These are phyloP conservation scores for Euphorbia celastroides DNA, from an alignment of 441 rosid species.

Conservation along the genomic window DNA sequence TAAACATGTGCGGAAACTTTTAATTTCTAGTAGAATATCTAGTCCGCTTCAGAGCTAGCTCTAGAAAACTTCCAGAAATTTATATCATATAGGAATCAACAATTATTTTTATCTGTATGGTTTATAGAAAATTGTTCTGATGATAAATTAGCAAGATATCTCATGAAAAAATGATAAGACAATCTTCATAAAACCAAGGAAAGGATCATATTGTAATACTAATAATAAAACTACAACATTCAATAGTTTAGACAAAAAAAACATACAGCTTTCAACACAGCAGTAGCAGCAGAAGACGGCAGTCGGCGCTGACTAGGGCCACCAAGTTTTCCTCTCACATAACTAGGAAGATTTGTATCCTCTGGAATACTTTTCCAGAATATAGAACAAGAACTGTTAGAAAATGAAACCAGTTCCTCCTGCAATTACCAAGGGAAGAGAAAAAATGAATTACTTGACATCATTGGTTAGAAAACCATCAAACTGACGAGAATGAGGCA, in stretches of 20 bases:
- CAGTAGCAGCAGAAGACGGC: slow-evolving; percentile 55
- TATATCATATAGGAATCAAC: not conserved
- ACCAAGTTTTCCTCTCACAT: slow-evolving; percentile 86
- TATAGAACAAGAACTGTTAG: slow-evolving; percentile 54
- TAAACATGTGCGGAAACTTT: not conserved
- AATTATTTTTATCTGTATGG: not conserved
- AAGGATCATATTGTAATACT: not conserved
- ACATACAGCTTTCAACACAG: slow-evolving; percentile 81
- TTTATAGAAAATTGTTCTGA: not conserved
- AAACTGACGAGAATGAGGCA: slow-evolving; percentile 10
- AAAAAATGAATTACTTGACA: not conserved
- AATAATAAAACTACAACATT: not conserved
- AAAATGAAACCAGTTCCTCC: slow-evolving; percentile 67
- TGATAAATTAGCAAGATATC: not conserved
- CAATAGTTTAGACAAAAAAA: slow-evolving; percentile 12
- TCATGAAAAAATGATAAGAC: not conserved
- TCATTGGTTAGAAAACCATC: slow-evolving; percentile 8
- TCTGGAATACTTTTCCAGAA: slow-evolving; percentile 48
- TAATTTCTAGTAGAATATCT: not conserved
- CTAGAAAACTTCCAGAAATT: not conserved
- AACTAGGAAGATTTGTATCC: slow-evolving; percentile 52
- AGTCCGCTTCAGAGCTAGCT: not conserved
- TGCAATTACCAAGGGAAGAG: slow-evolving; percentile 28
- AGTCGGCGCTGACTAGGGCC: slow-evolving; percentile 98
- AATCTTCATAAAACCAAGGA: not conserved